These are phyloP conservation scores for Cocos nucifera DNA, from an alignment of 176 grass and related monocot species.

Conservation along the genomic window DNA sequence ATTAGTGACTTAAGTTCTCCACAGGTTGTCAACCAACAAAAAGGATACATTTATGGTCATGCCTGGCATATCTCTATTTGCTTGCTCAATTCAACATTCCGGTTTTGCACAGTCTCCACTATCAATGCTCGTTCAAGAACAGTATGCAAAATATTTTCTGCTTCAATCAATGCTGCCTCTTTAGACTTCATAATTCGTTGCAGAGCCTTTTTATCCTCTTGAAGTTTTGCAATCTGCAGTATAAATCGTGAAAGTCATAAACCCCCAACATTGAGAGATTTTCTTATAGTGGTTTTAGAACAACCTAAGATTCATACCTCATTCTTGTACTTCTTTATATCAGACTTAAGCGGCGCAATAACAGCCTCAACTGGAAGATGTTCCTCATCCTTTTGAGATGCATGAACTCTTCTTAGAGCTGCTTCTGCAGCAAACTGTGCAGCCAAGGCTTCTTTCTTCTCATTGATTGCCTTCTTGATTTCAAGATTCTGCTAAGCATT, in stretches of 20 bases:
- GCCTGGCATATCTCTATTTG: constrained; percentile 92
- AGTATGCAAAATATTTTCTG: constrained; percentile 55
- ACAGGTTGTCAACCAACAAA: too few species aligned
- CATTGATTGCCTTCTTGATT: constrained; percentile 52
- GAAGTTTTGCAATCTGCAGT: constrained; percentile 57
- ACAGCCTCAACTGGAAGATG: constrained; percentile 64
- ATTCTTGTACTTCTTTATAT: constrained; percentile 59
- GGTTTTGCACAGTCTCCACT: constrained; percentile 78
- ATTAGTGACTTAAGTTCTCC: too few species aligned
- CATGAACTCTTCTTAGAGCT: constrained; percentile 62
- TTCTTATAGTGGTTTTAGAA: not conserved
- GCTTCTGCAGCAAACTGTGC: constrained; percentile 80
- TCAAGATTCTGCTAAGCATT: constrained; percentile 55
- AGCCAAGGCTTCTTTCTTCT: constrained; percentile 66
- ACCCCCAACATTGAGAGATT: not conserved
- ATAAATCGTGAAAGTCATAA: constrained; percentile 9
- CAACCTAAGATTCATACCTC: constrained; percentile 33
- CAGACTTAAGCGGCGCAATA: constrained; percentile 72
- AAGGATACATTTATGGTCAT: not conserved
- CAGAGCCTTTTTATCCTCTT: constrained; percentile 78
- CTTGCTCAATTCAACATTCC: constrained; percentile 68
- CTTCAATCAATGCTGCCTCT: constrained; percentile 74
- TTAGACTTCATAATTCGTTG: constrained; percentile 72
- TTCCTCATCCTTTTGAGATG: constrained; percentile 66
- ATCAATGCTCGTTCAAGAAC: constrained; percentile 81